Base-by-base conservation (phyloP, 495 filamentous ascomycete species). In the Aspergillus biplanus region DNA sequence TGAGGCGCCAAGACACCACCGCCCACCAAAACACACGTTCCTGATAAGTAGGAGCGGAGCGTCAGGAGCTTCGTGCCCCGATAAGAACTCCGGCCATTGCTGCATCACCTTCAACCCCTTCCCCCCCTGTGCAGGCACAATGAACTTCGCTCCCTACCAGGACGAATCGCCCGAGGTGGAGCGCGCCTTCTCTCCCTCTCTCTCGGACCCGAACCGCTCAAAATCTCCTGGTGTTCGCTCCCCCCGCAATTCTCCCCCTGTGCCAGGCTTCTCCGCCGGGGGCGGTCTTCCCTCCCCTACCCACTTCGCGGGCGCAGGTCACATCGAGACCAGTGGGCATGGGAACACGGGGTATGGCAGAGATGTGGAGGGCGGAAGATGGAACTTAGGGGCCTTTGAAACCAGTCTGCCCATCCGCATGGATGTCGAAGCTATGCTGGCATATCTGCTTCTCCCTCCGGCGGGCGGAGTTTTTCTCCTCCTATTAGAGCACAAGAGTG, bases 101-200 rank as follows among this genome's bases (percentile, higher is more conserved):
- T 33, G 32, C 59, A 34, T 58, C 49, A 6, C 33, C 42, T 53
- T 27, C 16, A 11, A 27, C 21, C 13, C n/a, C n/a, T n/a, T n/a
- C n/a, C n/a, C 46, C 33, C 12, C 32, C 42, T 11, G n/a, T n/a
- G n/a, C n/a, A 32, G 42, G 58, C 63, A 68, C 12, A 35, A 96
- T 96, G 91, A 92, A 97, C 76, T 98, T 98, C 77, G 94, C 94
- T 33, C 94, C 94, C 34, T 98, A 98, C 78, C 94, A 98, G 82
- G 86, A 92, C 76, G 88, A 88, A 61, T 88, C 90, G 12, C 92
- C 92, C 27, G 92, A 94, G 81, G 80, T 85, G 67, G 84, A 84
- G 69, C 85, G 90, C 66, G 86, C 87, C 49, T 85, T 89, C 75
- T 94, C 89, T 15, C 92, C 86, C 46, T 87, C 83, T 64, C 80